phyloP scores from a whole-genome alignment of 2,329 filamentous ascomycete genomes.

The Pseudogymnoascus sp. region DNA sequence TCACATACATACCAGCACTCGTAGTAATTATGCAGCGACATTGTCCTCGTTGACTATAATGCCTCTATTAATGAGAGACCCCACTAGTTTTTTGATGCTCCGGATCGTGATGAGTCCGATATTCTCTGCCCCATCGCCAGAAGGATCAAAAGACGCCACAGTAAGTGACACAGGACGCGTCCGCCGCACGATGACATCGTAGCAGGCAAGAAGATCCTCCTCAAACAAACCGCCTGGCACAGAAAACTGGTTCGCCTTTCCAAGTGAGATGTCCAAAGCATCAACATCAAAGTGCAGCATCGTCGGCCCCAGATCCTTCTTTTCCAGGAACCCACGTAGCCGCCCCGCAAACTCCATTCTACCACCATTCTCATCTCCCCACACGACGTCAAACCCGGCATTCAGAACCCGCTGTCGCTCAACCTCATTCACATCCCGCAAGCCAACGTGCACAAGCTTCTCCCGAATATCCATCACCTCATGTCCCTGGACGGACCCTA shows the following conservation, averaged over 20 bases:
- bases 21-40: background rate
- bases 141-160: slow-evolving; percentile 9
- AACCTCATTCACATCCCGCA: slow-evolving; percentile 24
- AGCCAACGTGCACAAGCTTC: slow-evolving; percentile 23
- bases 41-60: background rate
- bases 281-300: slow-evolving; percentile 34
- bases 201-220: slow-evolving; percentile 20
- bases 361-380: slow-evolving; percentile 19
- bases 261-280: slow-evolving; percentile 29
- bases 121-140: slow-evolving; percentile 2
- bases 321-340: slow-evolving; percentile 12
- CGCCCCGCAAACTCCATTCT: slow-evolving; percentile 19
- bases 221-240: slow-evolving; percentile 30
- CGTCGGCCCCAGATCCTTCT: slow-evolving; percentile 15
- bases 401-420: slow-evolving; percentile 29
- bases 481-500: slow-evolving; percentile 29
- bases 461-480: slow-evolving; percentile 15
- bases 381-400: slow-evolving; percentile 27
- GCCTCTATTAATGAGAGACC: background rate
- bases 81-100: background rate
- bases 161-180: slow-evolving; percentile 7
- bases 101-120: background rate
- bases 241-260: slow-evolving; percentile 32
- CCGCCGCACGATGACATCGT: background rate
- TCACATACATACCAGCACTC: background rate